These are phyloP conservation scores for Aspergillus hortae DNA, from an alignment of 2,329 filamentous ascomycete genomes.

Conservation along the genomic window DNA sequence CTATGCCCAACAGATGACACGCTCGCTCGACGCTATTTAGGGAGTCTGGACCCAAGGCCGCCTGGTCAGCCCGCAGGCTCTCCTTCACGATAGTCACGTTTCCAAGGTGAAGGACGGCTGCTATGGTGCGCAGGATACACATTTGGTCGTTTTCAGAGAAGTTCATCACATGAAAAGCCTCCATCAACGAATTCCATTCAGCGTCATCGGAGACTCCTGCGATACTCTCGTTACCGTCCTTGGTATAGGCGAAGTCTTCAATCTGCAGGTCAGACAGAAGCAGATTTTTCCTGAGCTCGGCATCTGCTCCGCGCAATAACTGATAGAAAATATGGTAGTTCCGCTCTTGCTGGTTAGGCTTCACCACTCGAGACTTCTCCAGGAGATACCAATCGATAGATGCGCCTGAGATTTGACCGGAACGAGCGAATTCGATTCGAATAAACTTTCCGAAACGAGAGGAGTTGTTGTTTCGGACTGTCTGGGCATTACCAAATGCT, in stretches of 20 bases:
- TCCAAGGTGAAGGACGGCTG: slow-evolving; percentile 87
- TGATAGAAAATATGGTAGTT: slow-evolving; percentile 99
- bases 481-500: slow-evolving; percentile 97
- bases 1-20: slow-evolving; percentile 79
- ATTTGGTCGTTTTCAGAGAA: slow-evolving; percentile 81
- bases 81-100: slow-evolving; percentile 90
- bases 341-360: slow-evolving; percentile 79
- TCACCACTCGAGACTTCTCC: slow-evolving; percentile 96
- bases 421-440: slow-evolving; percentile 85
- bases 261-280: slow-evolving; percentile 71
- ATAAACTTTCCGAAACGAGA: slow-evolving; percentile 99
- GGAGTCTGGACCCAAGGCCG: slow-evolving; percentile 72
- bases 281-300: slow-evolving; percentile 69
- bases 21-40: slow-evolving; percentile 72
- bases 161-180: slow-evolving; percentile 92
- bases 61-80: slow-evolving; percentile 86
- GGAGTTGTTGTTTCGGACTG: slow-evolving; percentile 96
- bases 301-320: slow-evolving; percentile 77
- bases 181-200: slow-evolving; percentile 85
- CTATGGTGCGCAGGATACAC: slow-evolving; percentile 80
- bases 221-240: slow-evolving; percentile 87
- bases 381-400: slow-evolving; percentile 98
- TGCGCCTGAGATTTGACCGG: slow-evolving; percentile 87
- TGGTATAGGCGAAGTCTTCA: slow-evolving; percentile 87
- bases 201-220: slow-evolving; percentile 82